Base-by-base conservation (phyloP, 2,329 filamentous ascomycete genomes). In the Cladosporium halotolerans region DNA sequence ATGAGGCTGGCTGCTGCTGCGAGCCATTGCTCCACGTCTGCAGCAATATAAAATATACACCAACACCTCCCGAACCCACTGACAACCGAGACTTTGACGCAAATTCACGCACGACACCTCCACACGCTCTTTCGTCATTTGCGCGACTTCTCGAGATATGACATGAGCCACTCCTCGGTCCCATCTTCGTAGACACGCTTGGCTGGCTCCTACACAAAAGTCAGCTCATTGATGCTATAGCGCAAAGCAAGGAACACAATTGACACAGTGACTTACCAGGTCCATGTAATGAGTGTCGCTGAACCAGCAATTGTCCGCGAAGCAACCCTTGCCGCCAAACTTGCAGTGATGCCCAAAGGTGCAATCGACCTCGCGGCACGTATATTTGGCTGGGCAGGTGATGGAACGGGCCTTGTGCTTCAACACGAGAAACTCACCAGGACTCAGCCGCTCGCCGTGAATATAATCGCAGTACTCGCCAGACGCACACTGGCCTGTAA, bases 311-410 rank as follows among this genome's bases (percentile, higher is more conserved):
- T 66, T 62, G 52, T 72, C 70, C 9, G 62, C 56, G 16, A 68
- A 62, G 44, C 72, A 67, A 32, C 69, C 66, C 9, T 56, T 62
- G 10, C 65, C 62, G 28, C 65, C 71, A 13, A 62, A 66, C 45
- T 69, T 72, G 57, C 66, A 71, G n/a, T 69, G 56, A 58, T 76
- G 74, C 1, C 73, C 73, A 39, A 70, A 58, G 38, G 69, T 71
- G 58, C 74, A 76, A 34, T 72, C 65, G 38, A 72, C 58, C 39
- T 73, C 70, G 31, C 70, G 62, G 53, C 73, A 76, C 13, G 61
- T 60, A n/a, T 49, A 49, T 14, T 63, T 58, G 13, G 68, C 60
- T 28, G 68, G 65, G 55, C 74, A 76, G 5, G 62, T 61, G 9
- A 70, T 60, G 9, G 63, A 68, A n/a, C 73, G 63, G 2, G 73